Base-by-base conservation (phyloP, 495 filamentous ascomycete genomes). In the Trichoderma reesei region DNA sequence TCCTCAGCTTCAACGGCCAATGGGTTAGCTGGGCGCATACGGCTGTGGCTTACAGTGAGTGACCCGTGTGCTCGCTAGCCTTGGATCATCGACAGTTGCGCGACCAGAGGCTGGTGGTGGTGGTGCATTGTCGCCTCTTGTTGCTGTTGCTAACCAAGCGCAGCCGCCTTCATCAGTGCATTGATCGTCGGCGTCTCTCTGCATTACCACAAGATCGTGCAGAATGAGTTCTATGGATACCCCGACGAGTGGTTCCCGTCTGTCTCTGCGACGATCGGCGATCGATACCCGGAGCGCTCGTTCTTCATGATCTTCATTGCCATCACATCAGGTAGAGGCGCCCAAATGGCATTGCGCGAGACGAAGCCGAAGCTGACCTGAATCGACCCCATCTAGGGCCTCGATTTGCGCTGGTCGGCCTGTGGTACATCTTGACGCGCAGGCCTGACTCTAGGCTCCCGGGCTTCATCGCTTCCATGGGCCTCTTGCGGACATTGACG, bases 181-280 rank as follows among this genome's bases (percentile, higher is more conserved):
- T 78, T 99, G 66, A 72, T 94, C 61, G 86, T 96, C 66, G 95
- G 95, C 70, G 75, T 88, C 72, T 86, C 79, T 61, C 79, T 99
- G 59, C 95, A 99, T 76, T 97, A 92, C 75, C 85, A 87, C 68
- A 98, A 98, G 81, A 99, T 99, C 63, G 95, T 99, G 20, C 81
- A 96, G 74, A 99, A 99, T 74, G 90, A 99, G 77, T 88, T 94
- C 78, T 96, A 90, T 76, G 89, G 95, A 70, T 99, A 96, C 75
- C 95, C 95, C 1, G 79, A 96, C 46, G 95, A 99, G 82, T 99
- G 95, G 95, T 98, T 99, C 68, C 95, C 95, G 44, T 99, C 95
- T 31, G 95, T 99, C 34, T 97, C 93, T 37, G 86, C 95, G 14
- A 97, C 95, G n/a, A 99, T 99, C 74, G 95, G 95, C 66, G 95